Percentiles rank a stretch among this genome's conserved stretches.
Conservation (phyloP, 2,329 filamentous ascomycete species). For the Penicillium sp. region DNA sequence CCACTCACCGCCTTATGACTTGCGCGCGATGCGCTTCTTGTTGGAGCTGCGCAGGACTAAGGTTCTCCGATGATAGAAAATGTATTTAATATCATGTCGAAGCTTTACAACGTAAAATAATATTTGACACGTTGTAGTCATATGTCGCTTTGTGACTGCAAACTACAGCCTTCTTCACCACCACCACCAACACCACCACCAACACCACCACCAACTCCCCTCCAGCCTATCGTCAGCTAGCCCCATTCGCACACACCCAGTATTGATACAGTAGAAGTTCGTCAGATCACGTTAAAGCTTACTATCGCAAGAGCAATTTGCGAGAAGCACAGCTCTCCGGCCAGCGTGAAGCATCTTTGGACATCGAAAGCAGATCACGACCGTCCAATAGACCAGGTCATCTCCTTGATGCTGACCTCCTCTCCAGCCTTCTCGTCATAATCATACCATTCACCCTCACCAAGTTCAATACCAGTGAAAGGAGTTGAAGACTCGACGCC, state of each 20-base stretch:
- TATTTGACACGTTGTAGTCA: not conserved
- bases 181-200: not conserved
- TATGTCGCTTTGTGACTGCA: not conserved
- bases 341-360: not conserved
- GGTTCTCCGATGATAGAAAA: not conserved
- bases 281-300: too few relatives aligned
- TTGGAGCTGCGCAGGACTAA: not conserved
- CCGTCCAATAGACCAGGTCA: slow-evolving; percentile 82
- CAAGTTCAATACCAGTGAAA: slow-evolving; percentile 79
- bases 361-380: slow-evolving; percentile 53
- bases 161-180: not conserved
- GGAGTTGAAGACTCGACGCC: slow-evolving; percentile 79
- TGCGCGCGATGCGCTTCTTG: not conserved
- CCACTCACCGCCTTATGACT: slow-evolving; percentile 30
- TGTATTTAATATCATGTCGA: too few relatives aligned
- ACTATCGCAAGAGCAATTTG: too few relatives aligned
- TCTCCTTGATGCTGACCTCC: slow-evolving; percentile 88
- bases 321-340: not conserved
- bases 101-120: not conserved
- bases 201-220: not conserved
- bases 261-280: not conserved
- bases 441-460: slow-evolving; percentile 95
- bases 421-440: slow-evolving; percentile 93
- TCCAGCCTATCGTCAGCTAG: not conserved
- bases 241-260: not conserved